Evolutionary conservation across 768 basidiomycete species (phyloP).

Genomic region (Leucosporidium creatinivorum): DNA sequence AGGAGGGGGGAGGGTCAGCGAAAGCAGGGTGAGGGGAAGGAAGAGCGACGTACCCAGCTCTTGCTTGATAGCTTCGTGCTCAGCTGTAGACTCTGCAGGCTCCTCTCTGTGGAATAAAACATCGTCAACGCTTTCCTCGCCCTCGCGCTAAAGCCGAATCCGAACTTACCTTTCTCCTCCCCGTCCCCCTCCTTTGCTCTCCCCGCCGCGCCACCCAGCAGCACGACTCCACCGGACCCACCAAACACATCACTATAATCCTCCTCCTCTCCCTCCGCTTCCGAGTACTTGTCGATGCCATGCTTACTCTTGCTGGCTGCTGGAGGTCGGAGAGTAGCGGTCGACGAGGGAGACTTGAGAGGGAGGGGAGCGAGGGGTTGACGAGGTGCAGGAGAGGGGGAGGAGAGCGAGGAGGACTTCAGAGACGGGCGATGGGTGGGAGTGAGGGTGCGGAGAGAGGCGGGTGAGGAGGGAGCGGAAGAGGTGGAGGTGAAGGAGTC

Average conservation of each 20-base stretch:
- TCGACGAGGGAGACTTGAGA: neutral
- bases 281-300: constrained; percentile 19
- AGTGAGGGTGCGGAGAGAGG: constrained; percentile 9
- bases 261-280: constrained; percentile 67
- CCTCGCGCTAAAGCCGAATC: too few species aligned
- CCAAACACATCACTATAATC: constrained; percentile 95
- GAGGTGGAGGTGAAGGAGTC: constrained; percentile 12
- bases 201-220: too few species aligned
- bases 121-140: neutral
- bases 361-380: neutral
- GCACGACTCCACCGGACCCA: neutral
- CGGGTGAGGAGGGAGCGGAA: constrained; percentile 5
- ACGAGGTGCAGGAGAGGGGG: neutral
- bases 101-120: neutral
- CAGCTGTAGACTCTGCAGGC: constrained; percentile 60
- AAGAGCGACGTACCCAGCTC: constrained; percentile 60
- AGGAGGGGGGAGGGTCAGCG: neutral
- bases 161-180: too few species aligned
- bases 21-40: constrained; percentile 1
- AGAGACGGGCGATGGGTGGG: neutral
- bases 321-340: neutral
- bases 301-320: constrained; percentile 5
- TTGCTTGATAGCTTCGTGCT: constrained; percentile 79
- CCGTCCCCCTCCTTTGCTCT: too few species aligned
- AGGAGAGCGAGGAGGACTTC: neutral